Conservation (phyloP, 257 asterid species). For the Osmanthus fragrans region DNA sequence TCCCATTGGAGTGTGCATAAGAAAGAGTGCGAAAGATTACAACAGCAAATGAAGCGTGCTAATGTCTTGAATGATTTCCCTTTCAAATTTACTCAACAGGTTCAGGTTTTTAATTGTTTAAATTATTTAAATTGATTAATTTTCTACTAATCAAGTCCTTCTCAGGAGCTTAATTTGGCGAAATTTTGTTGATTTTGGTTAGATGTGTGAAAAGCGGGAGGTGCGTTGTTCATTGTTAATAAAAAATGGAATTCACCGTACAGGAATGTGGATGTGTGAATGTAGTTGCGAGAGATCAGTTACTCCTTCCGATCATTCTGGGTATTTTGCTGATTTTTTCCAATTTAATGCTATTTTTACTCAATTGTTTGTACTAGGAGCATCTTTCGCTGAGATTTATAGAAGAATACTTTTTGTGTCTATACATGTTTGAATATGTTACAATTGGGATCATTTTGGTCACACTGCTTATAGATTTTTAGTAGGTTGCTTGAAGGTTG, state of each 20-base stretch:
- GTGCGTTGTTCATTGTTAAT: constrained; percentile 60
- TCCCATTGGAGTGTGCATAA: constrained; percentile 71
- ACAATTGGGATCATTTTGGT: background rate
- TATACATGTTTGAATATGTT: background rate
- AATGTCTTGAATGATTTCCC: constrained; percentile 61
- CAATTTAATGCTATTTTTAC: background rate
- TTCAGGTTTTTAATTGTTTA: constrained; percentile 36
- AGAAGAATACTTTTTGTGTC: background rate
- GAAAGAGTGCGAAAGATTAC: constrained; percentile 72
- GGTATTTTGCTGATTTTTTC: constrained; percentile 31
- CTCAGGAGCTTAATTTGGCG: background rate
- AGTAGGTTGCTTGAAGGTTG: constrained; percentile 52
- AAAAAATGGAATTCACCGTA: constrained; percentile 52
- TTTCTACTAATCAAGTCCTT: background rate
- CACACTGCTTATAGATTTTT: background rate
- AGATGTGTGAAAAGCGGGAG: constrained; percentile 39
- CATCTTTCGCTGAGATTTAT: background rate
- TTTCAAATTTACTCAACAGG: constrained; percentile 58
- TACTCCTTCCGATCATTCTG: constrained; percentile 29
- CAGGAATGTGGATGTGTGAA: constrained; percentile 85
- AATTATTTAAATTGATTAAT: background rate
- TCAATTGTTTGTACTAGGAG: background rate
- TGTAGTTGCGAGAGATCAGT: constrained; percentile 62
- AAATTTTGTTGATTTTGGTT: constrained; percentile 18
- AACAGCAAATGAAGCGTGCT: constrained; percentile 64